Percentiles rank a stretch among this genome's conserved stretches.
Conservation (phyloP, 2,329 filamentous ascomycete genomes). For the Tolypocladium tropicale region DNA sequence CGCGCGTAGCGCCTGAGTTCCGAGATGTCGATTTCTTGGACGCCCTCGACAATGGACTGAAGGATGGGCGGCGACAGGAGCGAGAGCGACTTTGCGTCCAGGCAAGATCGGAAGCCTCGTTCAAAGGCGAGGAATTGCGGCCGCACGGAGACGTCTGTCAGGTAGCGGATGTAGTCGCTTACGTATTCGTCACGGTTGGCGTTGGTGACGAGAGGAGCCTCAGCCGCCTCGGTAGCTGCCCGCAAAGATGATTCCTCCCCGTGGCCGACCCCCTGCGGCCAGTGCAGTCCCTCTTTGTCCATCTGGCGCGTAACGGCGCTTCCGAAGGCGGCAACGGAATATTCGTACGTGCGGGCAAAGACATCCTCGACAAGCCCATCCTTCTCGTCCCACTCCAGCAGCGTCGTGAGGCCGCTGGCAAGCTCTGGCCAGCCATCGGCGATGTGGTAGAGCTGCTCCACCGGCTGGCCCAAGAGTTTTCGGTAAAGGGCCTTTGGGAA, state of each 20-base stretch:
- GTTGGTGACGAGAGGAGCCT: conserved; percentile 68
- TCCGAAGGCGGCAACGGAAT: conserved; percentile 55
- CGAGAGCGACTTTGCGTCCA: conserved; percentile 58
- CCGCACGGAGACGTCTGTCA: conserved; percentile 66
- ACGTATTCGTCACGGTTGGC: conserved; percentile 71
- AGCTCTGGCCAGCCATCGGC: conserved; percentile 81
- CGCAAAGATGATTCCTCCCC: conserved; percentile 18
- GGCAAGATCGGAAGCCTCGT: conserved; percentile 66
- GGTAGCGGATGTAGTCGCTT: conserved; percentile 73
- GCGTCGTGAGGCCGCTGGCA: conserved; percentile 58
- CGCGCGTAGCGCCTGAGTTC: conserved; percentile 61
- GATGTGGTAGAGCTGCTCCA: conserved; percentile 65
- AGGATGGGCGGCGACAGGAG: conserved; percentile 64
- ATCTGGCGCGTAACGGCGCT: conserved; percentile 47
- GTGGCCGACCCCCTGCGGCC: conserved; percentile 40
- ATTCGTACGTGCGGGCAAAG: conserved; percentile 79
- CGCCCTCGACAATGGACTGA: conserved; percentile 73
- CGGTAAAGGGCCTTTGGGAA: conserved; percentile 80
- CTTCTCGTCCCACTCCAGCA: conserved; percentile 67
- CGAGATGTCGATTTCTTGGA: conserved; percentile 66
- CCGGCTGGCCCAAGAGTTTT: conserved; percentile 61
- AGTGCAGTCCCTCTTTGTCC: conserved; percentile 29
- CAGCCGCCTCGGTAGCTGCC: conserved; percentile 24
- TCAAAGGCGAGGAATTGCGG: conserved; percentile 75
- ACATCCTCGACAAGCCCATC: conserved; percentile 71